Evolutionary conservation across 768 basidiomycete species (phyloP), one percentile per base, ranked within the genome.

Genomic region (Pluteus cervinus): DNA sequence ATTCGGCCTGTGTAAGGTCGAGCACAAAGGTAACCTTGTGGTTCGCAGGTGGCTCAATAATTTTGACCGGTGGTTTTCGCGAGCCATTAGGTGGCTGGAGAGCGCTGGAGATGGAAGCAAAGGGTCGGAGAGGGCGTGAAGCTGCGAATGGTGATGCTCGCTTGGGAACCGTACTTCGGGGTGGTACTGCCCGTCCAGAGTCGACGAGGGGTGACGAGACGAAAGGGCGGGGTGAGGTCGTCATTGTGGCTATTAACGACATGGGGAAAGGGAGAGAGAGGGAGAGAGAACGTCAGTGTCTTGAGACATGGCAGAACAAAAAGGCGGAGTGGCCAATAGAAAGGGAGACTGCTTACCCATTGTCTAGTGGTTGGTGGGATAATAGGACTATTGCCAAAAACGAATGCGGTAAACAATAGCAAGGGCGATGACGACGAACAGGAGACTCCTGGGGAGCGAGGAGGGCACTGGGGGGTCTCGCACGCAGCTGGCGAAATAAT

Each of bases 1-100:
- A 71, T 56, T 91, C 87, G 6, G 76, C 86, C 55, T 87, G 87
- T 0, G 87, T 88, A 40, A 91, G 70, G 58, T 89, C 73, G 36
- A 91, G 76, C 43, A 82, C 66, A 49, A 88, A 90, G 25, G 74
- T 76, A 33, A 68, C 66, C 55, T 75, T 72, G 59, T 76, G 76
- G 55, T 83, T 78, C 51, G 77, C 69, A 18, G 88, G 85, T 7
- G 85, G 82, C 55, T 86, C 73, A 41, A 91, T 88, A 53, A 89
- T 67, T 53, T 90, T 90, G 12, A 79, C 67, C 5, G 79, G 64
- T 75, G 73, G 34, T 65, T 67, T 39, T 51, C 58, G 38, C 51
- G 5, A 53, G 57, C 54, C 38, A 56, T 56, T 39, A 24, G 56
- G 36, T 14, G 58, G 62, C 36, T 56, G 59, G 26, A 71, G 44